phyloP scores from a whole-genome alignment of 352 stramenopile genomes.

The Saprolegnia parasitica region DNA sequence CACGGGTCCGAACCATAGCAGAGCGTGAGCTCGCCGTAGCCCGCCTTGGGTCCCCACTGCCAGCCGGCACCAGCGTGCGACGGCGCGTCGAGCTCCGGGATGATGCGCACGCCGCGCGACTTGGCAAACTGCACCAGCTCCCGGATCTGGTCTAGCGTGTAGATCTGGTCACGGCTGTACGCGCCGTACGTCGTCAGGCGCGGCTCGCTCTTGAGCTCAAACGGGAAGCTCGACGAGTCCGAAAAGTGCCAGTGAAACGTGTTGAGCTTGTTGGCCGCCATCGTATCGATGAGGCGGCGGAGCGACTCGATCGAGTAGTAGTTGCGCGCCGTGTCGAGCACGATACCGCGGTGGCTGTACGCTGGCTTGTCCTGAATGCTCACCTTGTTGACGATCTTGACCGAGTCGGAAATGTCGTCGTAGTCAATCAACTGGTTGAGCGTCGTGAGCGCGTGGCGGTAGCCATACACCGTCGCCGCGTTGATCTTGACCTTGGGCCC shows the following conservation, averaged over 20 bases:
- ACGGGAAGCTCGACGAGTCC: slow-evolving; percentile 19
- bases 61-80: slow-evolving; percentile 31
- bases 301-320: slow-evolving; percentile 21
- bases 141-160: slow-evolving; percentile 34
- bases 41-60: slow-evolving; percentile 21
- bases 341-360: slow-evolving; percentile 13
- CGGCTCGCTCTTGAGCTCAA: slow-evolving; percentile 25
- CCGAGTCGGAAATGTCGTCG: slow-evolving; percentile 9
- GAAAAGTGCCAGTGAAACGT: slow-evolving; percentile 27
- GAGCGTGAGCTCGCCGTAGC: slow-evolving; percentile 25
- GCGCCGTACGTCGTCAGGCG: slow-evolving; percentile 28
- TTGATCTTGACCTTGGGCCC: slow-evolving; percentile 11
- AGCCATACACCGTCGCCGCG: slow-evolving; percentile 19
- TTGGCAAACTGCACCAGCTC: slow-evolving; percentile 32
- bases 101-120: slow-evolving; percentile 32
- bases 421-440: slow-evolving; percentile 26
- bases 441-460: slow-evolving; percentile 26
- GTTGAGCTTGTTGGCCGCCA: slow-evolving; percentile 29
- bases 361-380: slow-evolving; percentile 21
- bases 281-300: slow-evolving; percentile 13
- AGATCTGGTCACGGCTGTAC: slow-evolving; percentile 29
- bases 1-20: slow-evolving; percentile 27
- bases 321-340: slow-evolving; percentile 27
- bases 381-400: slow-evolving; percentile 12
- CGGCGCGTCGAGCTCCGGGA: slow-evolving; percentile 36